Evolutionary conservation across 2,329 filamentous ascomycete genomes (phyloP), one percentile per base, ranked within the genome.

Genomic region (Botrytis galanthina): DNA sequence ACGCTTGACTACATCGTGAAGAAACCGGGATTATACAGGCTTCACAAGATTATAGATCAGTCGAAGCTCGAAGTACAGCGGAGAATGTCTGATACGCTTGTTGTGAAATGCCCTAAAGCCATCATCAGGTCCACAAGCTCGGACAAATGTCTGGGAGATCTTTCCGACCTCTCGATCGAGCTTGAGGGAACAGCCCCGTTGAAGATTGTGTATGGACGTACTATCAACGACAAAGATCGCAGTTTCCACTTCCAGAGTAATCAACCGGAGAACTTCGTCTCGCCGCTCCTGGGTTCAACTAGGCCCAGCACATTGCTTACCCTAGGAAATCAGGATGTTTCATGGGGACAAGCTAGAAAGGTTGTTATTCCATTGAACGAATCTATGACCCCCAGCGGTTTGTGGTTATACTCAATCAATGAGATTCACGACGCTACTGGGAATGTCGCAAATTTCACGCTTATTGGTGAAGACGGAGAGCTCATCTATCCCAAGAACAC

Each of bases 31-130:
- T 88, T 97, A 32, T 99, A 99, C 83, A 88, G 92, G 60, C 86
- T 99, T 46, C 89, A 91, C 73, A 94, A 91, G 80, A 94, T 99
- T 16, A 84, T 97, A 76, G 96, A 99, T 81, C 92, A 97, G 81
- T 96, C 97, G 74, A 97, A 97, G 82, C 88, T 99, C 46, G 94
- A 98, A 81, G 93, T 98, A 18, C 94, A 95, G 78, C 90, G 92
- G 59, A 87, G 88, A 59, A 87, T 87, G 70, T 91, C 91, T 67
- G 93, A 96, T 78, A 92, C 94, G 0, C 91, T 97, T 72, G 91
- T 99, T 67, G 94, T 97, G 20, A 86, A 89, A 42, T 99, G 96
- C 81, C 96, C 96, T 1, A 91, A 90, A 77, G 96, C 94, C 32
- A 86, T 86, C 70, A 90, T 98, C 42, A 89, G 90, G 75, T 86